Base-by-base conservation (phyloP, 129 eudicot species). In the Lactuca saligna region DNA sequence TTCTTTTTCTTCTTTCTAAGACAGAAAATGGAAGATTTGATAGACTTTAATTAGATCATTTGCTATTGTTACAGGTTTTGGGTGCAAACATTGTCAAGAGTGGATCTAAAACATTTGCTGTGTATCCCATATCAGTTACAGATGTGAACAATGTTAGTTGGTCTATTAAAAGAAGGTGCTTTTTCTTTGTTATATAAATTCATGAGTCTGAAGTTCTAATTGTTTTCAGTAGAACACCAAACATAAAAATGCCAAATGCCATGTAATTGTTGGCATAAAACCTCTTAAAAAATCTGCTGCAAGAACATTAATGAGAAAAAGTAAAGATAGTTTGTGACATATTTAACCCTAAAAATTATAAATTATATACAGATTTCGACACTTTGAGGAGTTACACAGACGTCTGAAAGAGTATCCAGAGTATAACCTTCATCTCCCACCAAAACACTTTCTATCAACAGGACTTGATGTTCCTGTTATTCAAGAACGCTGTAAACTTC, bases 131-230 rank as follows among this genome's bases (percentile, higher is more conserved):
- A 41, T 85, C 87, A 38, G 99, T 94, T 79, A 83, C 87, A 17
- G 97, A 94, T 72, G 80, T 88, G 55, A 85, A 94, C 63, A 85
- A 82, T 61, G 80, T 83, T 72, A 87, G 88, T 80, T 94, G 99
- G 99, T 87, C 97, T 55, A 94, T 94, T 71, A 94, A 94, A 85
- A 83, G 99, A 87, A 94, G 99, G 99, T 94, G 59, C 37, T 42
- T 59, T 49, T 25, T 25, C 29, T 25, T 25, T 25, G 29, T 25
- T 25, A 25, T 25, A 25, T 25, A 25, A 25, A 25, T 25, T 25
- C 29, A 25, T 25, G 29, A 25, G 29, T 25, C 29, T 25, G 1
- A 25, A 25, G 29, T 25, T 25, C 2, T 1, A 25, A 25, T 25
- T 25, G 29, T 25, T 25, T 25, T 25, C 29, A 25, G 29, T 25